Evolutionary conservation across 2,329 filamentous ascomycete genomes (phyloP), one percentile per base, ranked within the genome.

Genomic region (Beauveria australis): DNA sequence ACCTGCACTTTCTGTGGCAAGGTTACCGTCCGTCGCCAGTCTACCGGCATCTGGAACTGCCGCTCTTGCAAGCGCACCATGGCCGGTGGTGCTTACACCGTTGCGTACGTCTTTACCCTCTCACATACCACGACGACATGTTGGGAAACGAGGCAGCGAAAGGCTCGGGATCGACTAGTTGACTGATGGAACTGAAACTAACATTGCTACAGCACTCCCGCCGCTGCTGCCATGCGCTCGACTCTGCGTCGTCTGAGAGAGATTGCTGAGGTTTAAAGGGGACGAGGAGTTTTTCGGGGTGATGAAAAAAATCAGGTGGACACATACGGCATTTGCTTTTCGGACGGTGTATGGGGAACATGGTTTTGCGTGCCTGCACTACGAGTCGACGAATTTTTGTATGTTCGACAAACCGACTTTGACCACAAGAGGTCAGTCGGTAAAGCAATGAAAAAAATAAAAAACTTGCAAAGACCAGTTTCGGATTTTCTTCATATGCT

Each of bases 1-100:
- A 87, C 88, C 76, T 97, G 93, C 88, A 93, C 92, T 69, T 99
- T 97, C 89, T 96, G 92, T 86, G 93, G 93, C 76, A 97, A 97
- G 89, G 88, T 87, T 77, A 89, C 88, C 72, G 92, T 96, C 76
- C 92, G 92, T 84, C 88, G 93, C 75, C 84, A 91, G 76, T 87
- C 91, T 66, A 90, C 93, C 72, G 92, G 92, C 73, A 97, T 96
- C 85, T 97, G 93, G 93, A 85, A 93, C 79, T 99, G 94, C 90
- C 89, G 86, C 79, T 85, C 88, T 64, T 97, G 94, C 89, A 87
- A 90, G 79, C 97, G 97, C 89, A 91, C 87, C 74, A 70, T 75
- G 59, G 74, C 74, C 60, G 76, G 76, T 70, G 93, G 93, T 81
- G 94, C 93, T 74, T 97, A 95, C 86, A 89, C 87, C 73, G 89